These are phyloP conservation scores for Solanum bulbocastanum DNA, from an alignment of 257 asterid genomes.

Conservation along the genomic window DNA sequence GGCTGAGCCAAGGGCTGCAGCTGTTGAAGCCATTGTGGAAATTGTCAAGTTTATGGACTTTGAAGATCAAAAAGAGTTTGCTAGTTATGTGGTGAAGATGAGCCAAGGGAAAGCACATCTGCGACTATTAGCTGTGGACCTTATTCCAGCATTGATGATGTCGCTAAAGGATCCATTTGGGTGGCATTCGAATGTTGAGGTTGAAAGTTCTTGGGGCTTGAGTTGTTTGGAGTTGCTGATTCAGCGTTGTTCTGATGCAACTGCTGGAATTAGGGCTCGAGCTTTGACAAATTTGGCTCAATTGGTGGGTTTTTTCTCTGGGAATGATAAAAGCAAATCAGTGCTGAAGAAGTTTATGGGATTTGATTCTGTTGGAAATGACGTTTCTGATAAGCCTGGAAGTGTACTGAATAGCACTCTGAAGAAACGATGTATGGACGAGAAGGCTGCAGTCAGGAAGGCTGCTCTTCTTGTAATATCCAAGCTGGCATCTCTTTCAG, in stretches of 20 bases:
- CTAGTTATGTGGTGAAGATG: constrained; percentile 61
- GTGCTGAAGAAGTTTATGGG: constrained; percentile 57
- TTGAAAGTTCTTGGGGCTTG: constrained; percentile 44
- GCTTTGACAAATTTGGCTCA: constrained; percentile 79
- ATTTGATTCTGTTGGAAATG: constrained; percentile 15
- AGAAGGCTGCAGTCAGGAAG: constrained; percentile 94
- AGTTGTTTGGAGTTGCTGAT: constrained; percentile 56
- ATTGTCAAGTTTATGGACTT: constrained; percentile 54
- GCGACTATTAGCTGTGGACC: constrained; percentile 81
- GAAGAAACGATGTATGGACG: constrained; percentile 65
- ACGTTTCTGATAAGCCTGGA: constrained; percentile 3
- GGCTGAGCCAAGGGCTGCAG: constrained; percentile 75
- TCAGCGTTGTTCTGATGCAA: constrained; percentile 74
- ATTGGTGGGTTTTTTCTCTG: constrained; percentile 39
- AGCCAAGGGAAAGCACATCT: constrained; percentile 73
- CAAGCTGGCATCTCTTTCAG: constrained; percentile 47
- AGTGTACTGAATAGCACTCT: constrained; percentile 42
- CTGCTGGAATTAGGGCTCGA: constrained; percentile 68
- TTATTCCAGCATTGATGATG: constrained; percentile 40
- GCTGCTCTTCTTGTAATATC: constrained; percentile 79
- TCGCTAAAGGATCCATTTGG: constrained; percentile 41
- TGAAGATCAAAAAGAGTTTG: constrained; percentile 53
- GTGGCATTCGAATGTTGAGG: constrained; percentile 27
- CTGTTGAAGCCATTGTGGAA: constrained; percentile 69
- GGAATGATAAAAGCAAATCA: constrained; percentile 28